Conservation (phyloP, 805 yeast genomes). For the Myxozyma neotropica region DNA sequence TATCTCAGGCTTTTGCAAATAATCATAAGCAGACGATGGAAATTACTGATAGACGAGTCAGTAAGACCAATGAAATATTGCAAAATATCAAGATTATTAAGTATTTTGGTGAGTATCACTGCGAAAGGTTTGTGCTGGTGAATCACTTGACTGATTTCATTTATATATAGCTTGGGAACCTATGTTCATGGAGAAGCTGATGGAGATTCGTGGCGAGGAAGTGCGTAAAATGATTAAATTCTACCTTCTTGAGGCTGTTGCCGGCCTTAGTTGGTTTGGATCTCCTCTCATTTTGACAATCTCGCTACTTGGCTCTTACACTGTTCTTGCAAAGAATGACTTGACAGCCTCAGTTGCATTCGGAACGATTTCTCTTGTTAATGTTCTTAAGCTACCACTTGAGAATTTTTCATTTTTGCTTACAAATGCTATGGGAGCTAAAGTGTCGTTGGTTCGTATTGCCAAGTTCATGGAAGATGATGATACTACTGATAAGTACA, state of each 20-base stretch:
- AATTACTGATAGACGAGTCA: constrained; percentile 87
- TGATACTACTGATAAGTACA: constrained; percentile 76
- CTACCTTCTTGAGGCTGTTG: constrained; percentile 61
- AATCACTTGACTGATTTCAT: neutral
- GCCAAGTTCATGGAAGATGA: constrained; percentile 65
- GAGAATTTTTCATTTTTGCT: constrained; percentile 84
- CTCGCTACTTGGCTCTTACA: constrained; percentile 1
- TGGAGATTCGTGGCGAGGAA: constrained; percentile 73
- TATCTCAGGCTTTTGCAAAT: constrained; percentile 62
- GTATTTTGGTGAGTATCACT: constrained; percentile 57
- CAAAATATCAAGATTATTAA: constrained; percentile 91
- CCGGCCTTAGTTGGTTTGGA: constrained; percentile 4
- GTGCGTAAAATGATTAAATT: constrained; percentile 59
- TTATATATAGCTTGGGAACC: constrained; percentile 74
- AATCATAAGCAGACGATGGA: constrained; percentile 71
- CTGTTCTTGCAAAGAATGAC: neutral
- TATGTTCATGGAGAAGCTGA: constrained; percentile 54
- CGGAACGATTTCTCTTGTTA: constrained; percentile 79
- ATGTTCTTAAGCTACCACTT: constrained; percentile 75
- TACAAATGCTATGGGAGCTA: constrained; percentile 74
- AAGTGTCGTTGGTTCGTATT: constrained; percentile 83
- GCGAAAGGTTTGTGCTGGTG: too few species aligned
- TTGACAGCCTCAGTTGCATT: constrained; percentile 58
- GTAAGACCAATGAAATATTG: constrained; percentile 86
- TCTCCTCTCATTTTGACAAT: constrained; percentile 1